Evolutionary conservation across 179 eudicot species (phyloP).

Genomic region (Monotropa hypopitys): DNA sequence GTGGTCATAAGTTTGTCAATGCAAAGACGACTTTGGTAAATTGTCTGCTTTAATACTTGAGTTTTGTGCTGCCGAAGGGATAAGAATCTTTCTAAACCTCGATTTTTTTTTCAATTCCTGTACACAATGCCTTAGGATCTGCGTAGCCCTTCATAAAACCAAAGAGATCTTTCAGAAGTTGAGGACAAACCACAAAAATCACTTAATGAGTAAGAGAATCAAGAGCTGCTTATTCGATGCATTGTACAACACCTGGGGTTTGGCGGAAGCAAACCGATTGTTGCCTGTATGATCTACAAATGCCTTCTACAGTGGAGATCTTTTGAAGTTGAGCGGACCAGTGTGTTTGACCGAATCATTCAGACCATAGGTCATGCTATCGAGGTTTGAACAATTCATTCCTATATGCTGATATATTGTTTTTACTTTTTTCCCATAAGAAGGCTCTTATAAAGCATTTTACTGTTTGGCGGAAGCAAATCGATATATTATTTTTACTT

Average conservation of each 20-base stretch:
- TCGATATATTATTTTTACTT: too few species aligned
- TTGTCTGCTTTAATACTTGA: constrained; percentile 12
- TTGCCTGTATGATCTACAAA: constrained; percentile 87
- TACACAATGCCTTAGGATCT: constrained; percentile 34
- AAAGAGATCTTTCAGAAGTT: constrained; percentile 44
- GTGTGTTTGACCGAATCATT: constrained; percentile 70
- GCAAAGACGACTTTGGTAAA: constrained; percentile 48
- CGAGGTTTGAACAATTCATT: constrained; percentile 37
- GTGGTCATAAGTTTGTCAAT: constrained; percentile 60
- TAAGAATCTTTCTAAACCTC: background rate
- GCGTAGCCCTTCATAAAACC: constrained; percentile 37
- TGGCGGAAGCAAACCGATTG: constrained; percentile 60
- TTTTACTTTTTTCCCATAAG: constrained; percentile 10
- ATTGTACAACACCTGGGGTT: constrained; percentile 77
- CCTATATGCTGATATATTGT: constrained; percentile 6
- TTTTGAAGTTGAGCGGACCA: constrained; percentile 80
- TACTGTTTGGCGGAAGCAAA: too few species aligned
- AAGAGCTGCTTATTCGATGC: constrained; percentile 81
- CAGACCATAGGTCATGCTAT: constrained; percentile 80
- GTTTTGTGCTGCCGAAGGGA: constrained; percentile 10
- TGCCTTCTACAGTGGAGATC: constrained; percentile 91
- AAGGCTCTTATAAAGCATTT: constrained; percentile 1
- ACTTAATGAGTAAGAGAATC: constrained; percentile 84
- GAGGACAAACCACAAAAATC: constrained; percentile 83
- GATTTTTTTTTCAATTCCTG: background rate